A percentile compares a stretch with the other conserved stretches of the same genome.
phyloP scores from a whole-genome alignment of 495 filamentous ascomycete genomes.

The Penicillium crystallinum region DNA sequence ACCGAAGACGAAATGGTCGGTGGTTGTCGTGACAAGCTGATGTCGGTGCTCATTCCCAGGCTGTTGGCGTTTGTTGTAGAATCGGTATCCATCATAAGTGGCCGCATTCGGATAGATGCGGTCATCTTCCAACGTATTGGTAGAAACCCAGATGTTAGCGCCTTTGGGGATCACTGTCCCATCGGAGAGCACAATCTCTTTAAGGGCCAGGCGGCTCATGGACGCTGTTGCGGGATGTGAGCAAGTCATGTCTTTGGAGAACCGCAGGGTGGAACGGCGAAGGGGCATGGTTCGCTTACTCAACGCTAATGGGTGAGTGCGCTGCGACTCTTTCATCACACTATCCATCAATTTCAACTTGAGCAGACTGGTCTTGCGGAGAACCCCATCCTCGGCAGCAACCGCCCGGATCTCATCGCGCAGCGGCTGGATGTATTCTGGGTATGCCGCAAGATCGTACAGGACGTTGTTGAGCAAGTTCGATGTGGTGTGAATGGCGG shows the following conservation, averaged over 20 bases:
- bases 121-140: slow-evolving; percentile 31
- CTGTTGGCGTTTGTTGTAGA: slow-evolving; percentile 38
- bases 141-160: slow-evolving; percentile 31
- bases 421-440: slow-evolving; percentile 31
- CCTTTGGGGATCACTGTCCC: slow-evolving; percentile 33
- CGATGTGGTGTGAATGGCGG: slow-evolving; percentile 44
- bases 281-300: slow-evolving; percentile 21
- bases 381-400: slow-evolving; percentile 29
- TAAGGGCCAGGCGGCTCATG: slow-evolving; percentile 37
- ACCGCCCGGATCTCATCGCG: slow-evolving; percentile 36
- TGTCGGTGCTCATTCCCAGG: slow-evolving; percentile 37
- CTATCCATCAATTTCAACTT: slow-evolving; percentile 49
- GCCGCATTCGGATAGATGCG: slow-evolving; percentile 38
- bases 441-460: slow-evolving; percentile 37
- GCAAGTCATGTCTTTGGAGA: not conserved
- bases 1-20: slow-evolving; percentile 43
- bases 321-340: slow-evolving; percentile 37
- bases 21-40: slow-evolving; percentile 43
- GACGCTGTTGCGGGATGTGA: slow-evolving; percentile 22
- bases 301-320: slow-evolving; percentile 25
- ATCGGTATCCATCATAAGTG: slow-evolving; percentile 45
- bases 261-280: not conserved
- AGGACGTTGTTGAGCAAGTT: slow-evolving; percentile 35
- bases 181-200: slow-evolving; percentile 30
- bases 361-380: slow-evolving; percentile 44